A percentile compares a stretch with the other conserved stretches of the same genome.
phyloP scores from a whole-genome alignment of 1,284 basidiomycete genomes.

The Cystobasidium pallidum region DNA sequence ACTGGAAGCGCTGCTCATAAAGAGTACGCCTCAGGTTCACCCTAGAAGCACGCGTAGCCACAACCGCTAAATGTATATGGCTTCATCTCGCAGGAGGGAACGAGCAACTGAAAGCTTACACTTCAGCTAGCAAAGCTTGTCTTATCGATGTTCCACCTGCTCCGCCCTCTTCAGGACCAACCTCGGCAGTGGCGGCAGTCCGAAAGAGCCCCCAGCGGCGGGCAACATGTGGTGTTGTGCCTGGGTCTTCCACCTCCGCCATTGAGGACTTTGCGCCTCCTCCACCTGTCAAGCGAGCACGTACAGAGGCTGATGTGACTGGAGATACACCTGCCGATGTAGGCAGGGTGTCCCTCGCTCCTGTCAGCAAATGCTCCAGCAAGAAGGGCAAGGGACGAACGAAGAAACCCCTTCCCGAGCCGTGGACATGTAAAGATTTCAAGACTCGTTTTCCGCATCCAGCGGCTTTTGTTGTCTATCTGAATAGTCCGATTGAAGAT shows the following conservation, averaged over 20 bases:
- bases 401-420: conserved; percentile 16
- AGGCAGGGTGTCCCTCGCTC: neutral
- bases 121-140: neutral
- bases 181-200: neutral
- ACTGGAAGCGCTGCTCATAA: conserved; percentile 6
- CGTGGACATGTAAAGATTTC: conserved; percentile 35
- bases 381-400: conserved; percentile 27
- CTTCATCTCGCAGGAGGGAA: neutral
- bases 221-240: conserved; percentile 5
- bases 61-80: neutral
- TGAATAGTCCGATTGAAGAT: conserved; percentile 3
- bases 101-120: conserved; percentile 3
- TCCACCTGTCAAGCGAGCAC: conserved; percentile 25
- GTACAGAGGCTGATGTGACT: conserved; percentile 15
- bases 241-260: neutral
- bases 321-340: neutral
- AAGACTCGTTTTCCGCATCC: conserved; percentile 10
- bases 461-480: conserved; percentile 15
- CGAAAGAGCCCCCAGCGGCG: conserved; percentile 1
- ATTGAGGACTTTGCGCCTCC: neutral
- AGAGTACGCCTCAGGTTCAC: neutral
- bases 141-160: neutral
- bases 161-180: neutral
- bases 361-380: neutral
- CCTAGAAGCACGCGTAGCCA: neutral